Evolutionary conservation across 495 filamentous ascomycete genomes (phyloP).

Genomic region (Aspergillus conjunctus): DNA sequence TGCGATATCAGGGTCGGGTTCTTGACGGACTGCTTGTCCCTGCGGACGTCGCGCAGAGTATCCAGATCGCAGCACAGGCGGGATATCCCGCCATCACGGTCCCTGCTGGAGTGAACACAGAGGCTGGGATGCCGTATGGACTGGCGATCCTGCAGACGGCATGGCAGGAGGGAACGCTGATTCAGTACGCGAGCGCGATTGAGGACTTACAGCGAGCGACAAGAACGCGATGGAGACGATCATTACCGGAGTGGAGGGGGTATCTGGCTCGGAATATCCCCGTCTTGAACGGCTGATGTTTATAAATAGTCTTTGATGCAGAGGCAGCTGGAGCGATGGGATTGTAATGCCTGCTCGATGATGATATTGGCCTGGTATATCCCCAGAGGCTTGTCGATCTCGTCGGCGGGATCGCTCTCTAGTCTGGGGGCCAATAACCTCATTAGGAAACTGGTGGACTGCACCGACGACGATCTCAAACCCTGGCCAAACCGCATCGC

Average conservation of each 20-base stretch:
- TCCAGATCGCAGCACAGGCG: slow-evolving; percentile 56
- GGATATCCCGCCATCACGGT: slow-evolving; percentile 74
- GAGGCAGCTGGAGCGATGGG: no score
- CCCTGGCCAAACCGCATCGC: no score
- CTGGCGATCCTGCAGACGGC: slow-evolving; percentile 68
- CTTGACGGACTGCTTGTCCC: slow-evolving; percentile 67
- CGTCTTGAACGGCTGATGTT: slow-evolving; percentile 23
- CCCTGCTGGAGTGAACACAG: slow-evolving; percentile 56
- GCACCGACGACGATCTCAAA: no score
- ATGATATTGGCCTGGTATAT: no score
- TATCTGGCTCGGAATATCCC: slow-evolving; percentile 55
- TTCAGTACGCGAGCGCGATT: slow-evolving; percentile 69
- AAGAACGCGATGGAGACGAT: slow-evolving; percentile 43
- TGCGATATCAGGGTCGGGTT: slow-evolving; percentile 48
- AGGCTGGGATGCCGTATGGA: slow-evolving; percentile 70
- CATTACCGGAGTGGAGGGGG: slow-evolving; percentile 54
- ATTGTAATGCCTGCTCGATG: no score
- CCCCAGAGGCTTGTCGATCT: no score
- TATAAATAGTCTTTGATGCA: no score
- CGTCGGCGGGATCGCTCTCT: no score
- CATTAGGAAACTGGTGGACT: no score
- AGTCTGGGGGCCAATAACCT: no score
- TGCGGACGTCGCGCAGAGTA: slow-evolving; percentile 64
- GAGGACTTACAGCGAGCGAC: slow-evolving; percentile 59
- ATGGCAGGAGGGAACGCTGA: slow-evolving; percentile 60